Percentiles rank a stretch among this genome's conserved stretches.
phyloP scores from a whole-genome alignment of 768 basidiomycete species.

The Tricholoma flavovirens region DNA sequence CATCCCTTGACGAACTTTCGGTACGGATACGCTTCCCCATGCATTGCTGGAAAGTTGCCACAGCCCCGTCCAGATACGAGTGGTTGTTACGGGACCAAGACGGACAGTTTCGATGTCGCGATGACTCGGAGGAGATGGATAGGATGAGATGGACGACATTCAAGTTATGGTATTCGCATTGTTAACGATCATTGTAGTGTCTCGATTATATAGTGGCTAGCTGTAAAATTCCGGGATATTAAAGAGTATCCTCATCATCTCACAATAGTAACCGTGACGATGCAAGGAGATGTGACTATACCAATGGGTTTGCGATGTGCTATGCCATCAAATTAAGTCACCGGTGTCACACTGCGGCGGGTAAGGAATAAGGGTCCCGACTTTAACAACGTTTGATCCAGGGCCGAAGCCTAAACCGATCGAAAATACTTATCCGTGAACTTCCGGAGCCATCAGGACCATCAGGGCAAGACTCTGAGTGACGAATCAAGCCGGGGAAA shows the following conservation, averaged over 20 bases:
- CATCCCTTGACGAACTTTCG: constrained; percentile 67
- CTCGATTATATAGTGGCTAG: constrained; percentile 1
- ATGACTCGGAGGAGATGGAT: neutral
- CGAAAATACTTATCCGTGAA: neutral
- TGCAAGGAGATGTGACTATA: neutral
- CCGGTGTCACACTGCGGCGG: neutral
- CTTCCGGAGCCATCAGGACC: too few species aligned
- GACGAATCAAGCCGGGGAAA: neutral
- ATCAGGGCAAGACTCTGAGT: neutral
- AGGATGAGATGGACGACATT: constrained; percentile 16
- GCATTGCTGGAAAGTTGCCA: constrained; percentile 87
- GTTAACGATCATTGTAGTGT: neutral
- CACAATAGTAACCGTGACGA: neutral
- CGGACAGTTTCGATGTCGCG: constrained; percentile 15
- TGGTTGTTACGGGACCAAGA: constrained; percentile 51
- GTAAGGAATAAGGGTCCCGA: neutral
- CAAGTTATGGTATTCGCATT: neutral
- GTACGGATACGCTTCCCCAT: constrained; percentile 71
- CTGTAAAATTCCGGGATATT: neutral
- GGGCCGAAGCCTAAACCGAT: constrained; percentile 2
- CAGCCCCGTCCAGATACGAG: constrained; percentile 71
- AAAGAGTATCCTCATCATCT: neutral
- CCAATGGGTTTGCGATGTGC: neutral
- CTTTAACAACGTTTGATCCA: neutral
- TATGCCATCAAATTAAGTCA: neutral